phyloP scores from a whole-genome alignment of 2,329 filamentous ascomycete genomes.

The Ophiostoma triangulosporum region DNA sequence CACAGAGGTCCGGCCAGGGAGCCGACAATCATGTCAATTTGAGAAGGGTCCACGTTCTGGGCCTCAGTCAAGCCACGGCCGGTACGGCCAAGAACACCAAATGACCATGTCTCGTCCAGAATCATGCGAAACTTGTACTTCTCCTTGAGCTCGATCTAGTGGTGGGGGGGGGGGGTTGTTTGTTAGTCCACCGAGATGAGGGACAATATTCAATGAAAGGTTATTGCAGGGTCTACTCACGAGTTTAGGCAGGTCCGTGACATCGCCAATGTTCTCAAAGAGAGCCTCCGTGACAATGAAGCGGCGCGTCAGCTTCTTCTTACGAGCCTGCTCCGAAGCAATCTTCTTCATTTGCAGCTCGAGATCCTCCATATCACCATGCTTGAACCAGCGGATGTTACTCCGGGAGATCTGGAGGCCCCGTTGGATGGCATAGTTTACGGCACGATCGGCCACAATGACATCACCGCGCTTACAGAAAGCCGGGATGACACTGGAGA shows the following conservation, averaged over 20 bases:
- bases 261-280: slow-evolving; percentile 82
- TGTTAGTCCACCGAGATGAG: neutral
- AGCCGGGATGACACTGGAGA: slow-evolving; percentile 90
- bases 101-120: slow-evolving; percentile 94
- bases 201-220: neutral
- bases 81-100: slow-evolving; percentile 82
- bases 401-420: slow-evolving; percentile 87
- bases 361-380: slow-evolving; percentile 90
- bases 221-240: neutral
- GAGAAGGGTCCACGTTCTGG: slow-evolving; percentile 84
- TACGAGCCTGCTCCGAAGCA: slow-evolving; percentile 69
- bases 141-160: slow-evolving; percentile 75
- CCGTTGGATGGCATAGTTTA: slow-evolving; percentile 89
- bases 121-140: slow-evolving; percentile 98
- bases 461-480: slow-evolving; percentile 97
- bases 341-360: slow-evolving; percentile 76
- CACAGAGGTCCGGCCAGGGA: slow-evolving; percentile 82
- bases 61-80: slow-evolving; percentile 89
- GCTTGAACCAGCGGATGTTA: slow-evolving; percentile 85
- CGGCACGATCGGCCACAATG: slow-evolving; percentile 85
- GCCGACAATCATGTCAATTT: slow-evolving; percentile 95
- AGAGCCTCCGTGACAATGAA: slow-evolving; percentile 95
- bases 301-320: slow-evolving; percentile 76
- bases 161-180: neutral
- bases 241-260: slow-evolving; percentile 71